phyloP scores from a whole-genome alignment of 768 basidiomycete genomes.

The Collybia sordida region DNA sequence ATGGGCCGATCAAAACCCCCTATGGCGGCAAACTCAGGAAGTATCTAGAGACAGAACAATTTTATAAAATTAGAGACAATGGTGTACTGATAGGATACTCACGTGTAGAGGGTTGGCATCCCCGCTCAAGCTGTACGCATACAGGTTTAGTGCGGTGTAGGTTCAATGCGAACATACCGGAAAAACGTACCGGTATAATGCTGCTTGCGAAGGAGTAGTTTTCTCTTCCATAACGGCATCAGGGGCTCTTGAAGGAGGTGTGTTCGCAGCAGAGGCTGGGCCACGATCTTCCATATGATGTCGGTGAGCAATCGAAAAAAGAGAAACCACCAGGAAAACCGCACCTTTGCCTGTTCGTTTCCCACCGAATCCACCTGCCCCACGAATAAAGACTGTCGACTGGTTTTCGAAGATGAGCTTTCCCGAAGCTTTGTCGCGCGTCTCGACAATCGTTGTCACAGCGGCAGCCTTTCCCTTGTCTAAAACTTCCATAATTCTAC shows the following conservation, averaged over 20 bases:
- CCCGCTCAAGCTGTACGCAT: conserved; percentile 68
- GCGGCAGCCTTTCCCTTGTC: conserved; percentile 95
- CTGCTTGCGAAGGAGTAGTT: conserved; percentile 81
- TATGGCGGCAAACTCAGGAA: conserved; percentile 90
- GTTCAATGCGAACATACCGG: not conserved
- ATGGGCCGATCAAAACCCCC: conserved; percentile 95
- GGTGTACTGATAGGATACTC: conserved; percentile 20
- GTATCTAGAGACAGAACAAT: conserved; percentile 66
- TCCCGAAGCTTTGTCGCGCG: conserved; percentile 77
- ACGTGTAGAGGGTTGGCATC: conserved; percentile 92
- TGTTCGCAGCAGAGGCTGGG: conserved; percentile 78
- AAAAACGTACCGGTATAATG: conserved; percentile 75
- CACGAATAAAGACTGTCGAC: conserved; percentile 88
- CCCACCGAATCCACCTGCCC: conserved; percentile 95
- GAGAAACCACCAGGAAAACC: not conserved
- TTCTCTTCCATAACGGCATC: conserved; percentile 89
- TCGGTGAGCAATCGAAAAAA: not conserved
- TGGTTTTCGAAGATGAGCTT: conserved; percentile 90
- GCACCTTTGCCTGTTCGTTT: conserved; percentile 79
- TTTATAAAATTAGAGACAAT: not conserved
- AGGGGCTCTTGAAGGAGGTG: conserved; percentile 77
- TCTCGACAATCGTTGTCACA: conserved; percentile 76
- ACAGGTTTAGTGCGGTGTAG: not conserved
- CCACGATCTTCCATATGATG: conserved; percentile 69
- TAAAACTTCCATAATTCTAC: conserved; percentile 73